Evolutionary conservation across 2,329 filamentous ascomycete species (phyloP), one percentile per base, ranked within the genome.

Genomic region (Fusarium vanettenii): DNA sequence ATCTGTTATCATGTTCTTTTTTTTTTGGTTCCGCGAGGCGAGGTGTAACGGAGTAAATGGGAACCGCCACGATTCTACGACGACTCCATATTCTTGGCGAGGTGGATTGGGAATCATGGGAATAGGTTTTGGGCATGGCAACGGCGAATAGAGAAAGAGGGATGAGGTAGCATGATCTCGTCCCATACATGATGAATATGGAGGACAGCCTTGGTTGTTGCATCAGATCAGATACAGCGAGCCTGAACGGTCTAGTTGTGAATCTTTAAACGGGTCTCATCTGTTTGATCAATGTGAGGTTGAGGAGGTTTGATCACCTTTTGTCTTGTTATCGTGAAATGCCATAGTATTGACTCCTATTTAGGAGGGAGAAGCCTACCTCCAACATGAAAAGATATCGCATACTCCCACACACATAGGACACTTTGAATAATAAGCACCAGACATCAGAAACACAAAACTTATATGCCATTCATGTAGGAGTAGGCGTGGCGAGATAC

Each of bases 31-130:
- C 76, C 64, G 66, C 72, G 62, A 77, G 70, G 66, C 72, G 62
- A 77, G 70, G 71, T 72, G 71, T 63, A 66, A 57, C 56, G 70
- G 75, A 70, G 71, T 70, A 65, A 55, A 61, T 22, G 48, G 67
- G 39, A 61, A 43, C 35, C 43, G 29, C 59, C 60, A 37, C 25
- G 39, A 31, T 45, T 56, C 37, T 59, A 64, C 10, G 33, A 52
- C 27, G 52, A 57, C 22, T 20, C 29, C 48, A 59, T 33, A 37
- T 64, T 68, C 33, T 37, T 25, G 39, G 60, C 41, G 59, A 45
- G 41, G 61, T 31, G 52, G 22, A 25, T 57, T 55, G 18, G 35
- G 60, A 20, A 59, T 59, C 52, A 57, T 25, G 31, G 52, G 56
- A 56, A 56, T 31, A 45, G 59, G 55, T 35, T 41, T 64, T 60